Base-by-base conservation (phyloP, 108 stramenopile genomes). In the Cylindrotheca closterium region DNA sequence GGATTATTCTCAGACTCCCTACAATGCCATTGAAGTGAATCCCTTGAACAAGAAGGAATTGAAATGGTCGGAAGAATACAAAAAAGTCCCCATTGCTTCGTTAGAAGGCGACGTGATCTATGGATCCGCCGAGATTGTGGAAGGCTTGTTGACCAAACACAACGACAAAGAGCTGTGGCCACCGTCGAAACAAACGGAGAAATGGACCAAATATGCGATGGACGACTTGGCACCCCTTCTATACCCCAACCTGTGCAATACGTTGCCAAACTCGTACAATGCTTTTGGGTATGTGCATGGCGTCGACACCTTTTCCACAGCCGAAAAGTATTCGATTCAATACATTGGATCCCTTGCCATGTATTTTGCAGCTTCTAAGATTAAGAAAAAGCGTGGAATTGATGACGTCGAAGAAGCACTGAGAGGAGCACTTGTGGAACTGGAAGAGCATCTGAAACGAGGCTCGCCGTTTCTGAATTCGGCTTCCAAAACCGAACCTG, bases 1-100 rank as follows among this genome's bases (percentile, higher is more conserved):
- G 63, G 61, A 74, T 4, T 92, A 87, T 75, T 59, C 81, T 27
- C 61, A 75, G 18, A 70, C 80, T 22, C 63, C 81, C 29, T 87
- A 86, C 51, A 50, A 74, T 4, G 51, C 50, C 5, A 63, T 94
- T 7, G 96, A 97, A 74, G 96, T 97, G 12, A 97, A 97, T 67
- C 96, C 96, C 1, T 71, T 97, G 29, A 95, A 91, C 8, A 97
- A 96, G 73, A 67, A 76, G 0, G 96, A 97, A 62, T 55, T 96
- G 48, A 82, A 74, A 51, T 83, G 75, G 81, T 80, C 85, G 12
- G 78, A 79, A 58, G 79, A 87, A 30, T 97, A 97, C 63, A 75
- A 64, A 55, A 95, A 94, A 63, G 95, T 96, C 23, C 96, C 96
- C 1, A 91, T 97, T 33, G 55, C 52, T 37, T 29, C 51, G 2